Evolutionary conservation across 495 filamentous ascomycete genomes (phyloP).

Genomic region (Tetracladium marchalianum): DNA sequence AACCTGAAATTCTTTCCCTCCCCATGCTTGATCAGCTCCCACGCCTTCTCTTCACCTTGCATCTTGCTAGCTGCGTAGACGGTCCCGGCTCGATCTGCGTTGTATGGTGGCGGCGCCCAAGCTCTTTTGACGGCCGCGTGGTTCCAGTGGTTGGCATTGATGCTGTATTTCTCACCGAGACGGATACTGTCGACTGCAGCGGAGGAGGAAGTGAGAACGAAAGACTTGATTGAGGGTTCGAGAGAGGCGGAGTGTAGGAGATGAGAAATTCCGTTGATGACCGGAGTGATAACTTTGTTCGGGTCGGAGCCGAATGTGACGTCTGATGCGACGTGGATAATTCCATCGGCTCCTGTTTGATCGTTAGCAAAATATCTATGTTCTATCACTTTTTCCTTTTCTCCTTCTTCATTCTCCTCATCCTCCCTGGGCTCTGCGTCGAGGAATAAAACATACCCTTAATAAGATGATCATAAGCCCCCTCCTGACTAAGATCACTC

Average conservation of each 20-base stretch:
- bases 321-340: slow-evolving; percentile 36
- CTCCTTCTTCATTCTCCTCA: too few relatives aligned
- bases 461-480: slow-evolving; percentile 32
- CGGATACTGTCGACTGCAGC: slow-evolving; percentile 25
- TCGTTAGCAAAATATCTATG: too few relatives aligned
- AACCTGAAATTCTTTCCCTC: too few relatives aligned
- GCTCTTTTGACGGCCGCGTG: slow-evolving; percentile 30
- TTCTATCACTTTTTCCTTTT: too few relatives aligned
- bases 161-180: slow-evolving; percentile 7
- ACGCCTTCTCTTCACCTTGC: background rate
- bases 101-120: slow-evolving; percentile 28
- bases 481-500: slow-evolving; percentile 24
- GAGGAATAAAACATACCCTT: slow-evolving; percentile 25
- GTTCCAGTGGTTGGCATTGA: slow-evolving; percentile 37
- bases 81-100: slow-evolving; percentile 18
- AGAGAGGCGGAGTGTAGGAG: slow-evolving; percentile 32
- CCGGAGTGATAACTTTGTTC: slow-evolving; percentile 30
- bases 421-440: too few relatives aligned
- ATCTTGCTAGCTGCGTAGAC: slow-evolving; percentile 45
- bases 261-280: slow-evolving; percentile 25
- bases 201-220: slow-evolving; percentile 44
- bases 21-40: background rate
- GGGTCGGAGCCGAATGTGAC: slow-evolving; percentile 28
- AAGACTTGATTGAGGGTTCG: slow-evolving; percentile 31
- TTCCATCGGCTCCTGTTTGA: slow-evolving; percentile 17